Evolutionary conservation across 257 asterid genomes (phyloP).

Genomic region (Anisodus acutangulus): DNA sequence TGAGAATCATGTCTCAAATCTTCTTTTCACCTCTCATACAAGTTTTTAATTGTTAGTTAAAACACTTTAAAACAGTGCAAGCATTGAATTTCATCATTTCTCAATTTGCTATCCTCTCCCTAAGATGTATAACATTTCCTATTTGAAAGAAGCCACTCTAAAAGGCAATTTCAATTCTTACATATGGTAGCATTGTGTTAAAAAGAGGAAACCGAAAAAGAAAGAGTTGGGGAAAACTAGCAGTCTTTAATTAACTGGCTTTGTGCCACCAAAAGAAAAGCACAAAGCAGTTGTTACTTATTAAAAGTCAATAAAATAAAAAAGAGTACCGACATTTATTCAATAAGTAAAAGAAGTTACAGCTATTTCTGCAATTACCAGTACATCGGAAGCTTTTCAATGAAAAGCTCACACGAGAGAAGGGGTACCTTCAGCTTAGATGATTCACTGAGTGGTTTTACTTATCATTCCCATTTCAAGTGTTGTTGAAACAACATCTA

Average conservation of each 20-base stretch:
- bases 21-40: too few species aligned
- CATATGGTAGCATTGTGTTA: too few species aligned
- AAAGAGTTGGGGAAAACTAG: neutral
- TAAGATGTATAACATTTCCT: neutral
- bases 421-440: neutral
- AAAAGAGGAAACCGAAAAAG: neutral
- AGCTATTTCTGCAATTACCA: neutral
- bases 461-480: neutral
- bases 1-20: too few species aligned
- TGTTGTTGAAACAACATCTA: neutral
- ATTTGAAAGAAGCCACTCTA: neutral
- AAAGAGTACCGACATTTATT: neutral
- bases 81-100: neutral
- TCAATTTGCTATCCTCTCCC: neutral
- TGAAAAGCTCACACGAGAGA: neutral
- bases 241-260: neutral
- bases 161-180: too few species aligned
- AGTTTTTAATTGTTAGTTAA: too few species aligned
- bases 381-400: neutral
- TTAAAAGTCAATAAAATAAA: neutral
- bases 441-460: neutral
- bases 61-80: too few species aligned
- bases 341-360: too few species aligned
- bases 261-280: neutral
- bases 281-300: neutral